Evolutionary conservation across 2,329 filamentous ascomycete genomes (phyloP).

Genomic region (Xylariaceae sp.): DNA sequence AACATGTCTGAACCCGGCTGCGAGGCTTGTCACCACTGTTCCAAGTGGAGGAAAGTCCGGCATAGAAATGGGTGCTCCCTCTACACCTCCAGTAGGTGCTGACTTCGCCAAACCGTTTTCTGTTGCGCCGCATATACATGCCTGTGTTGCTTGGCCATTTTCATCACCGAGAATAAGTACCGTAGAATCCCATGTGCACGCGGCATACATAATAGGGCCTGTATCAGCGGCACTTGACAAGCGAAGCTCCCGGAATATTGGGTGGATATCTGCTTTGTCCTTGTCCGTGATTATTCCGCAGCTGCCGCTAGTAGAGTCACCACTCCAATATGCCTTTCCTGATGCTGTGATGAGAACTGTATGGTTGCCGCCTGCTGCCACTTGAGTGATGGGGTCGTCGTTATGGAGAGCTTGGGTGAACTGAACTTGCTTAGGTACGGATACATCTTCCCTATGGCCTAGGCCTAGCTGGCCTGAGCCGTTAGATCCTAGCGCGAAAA

Average conservation of each 20-base stretch:
- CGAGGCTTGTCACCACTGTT: slow-evolving; percentile 66
- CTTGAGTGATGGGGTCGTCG: slow-evolving; percentile 45
- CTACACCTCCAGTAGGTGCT: slow-evolving; percentile 60
- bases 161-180: slow-evolving; percentile 62
- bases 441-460: slow-evolving; percentile 74
- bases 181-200: slow-evolving; percentile 82
- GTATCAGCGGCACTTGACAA: slow-evolving; percentile 43
- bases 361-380: slow-evolving; percentile 82
- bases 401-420: slow-evolving; percentile 54
- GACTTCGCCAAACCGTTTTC: slow-evolving; percentile 29
- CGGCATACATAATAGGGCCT: slow-evolving; percentile 52
- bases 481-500: slow-evolving; percentile 79
- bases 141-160: slow-evolving; percentile 49
- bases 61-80: slow-evolving; percentile 50
- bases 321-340: slow-evolving; percentile 69
- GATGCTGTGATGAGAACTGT: slow-evolving; percentile 72
- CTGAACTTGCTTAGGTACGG: slow-evolving; percentile 66
- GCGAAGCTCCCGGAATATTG: slow-evolving; percentile 50
- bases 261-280: slow-evolving; percentile 34
- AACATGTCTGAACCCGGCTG: slow-evolving; percentile 79
- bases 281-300: slow-evolving; percentile 54
- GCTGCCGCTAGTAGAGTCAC: slow-evolving; percentile 62
- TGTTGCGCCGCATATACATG: slow-evolving; percentile 72
- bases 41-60: slow-evolving; percentile 68
- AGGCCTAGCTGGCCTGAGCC: slow-evolving; percentile 76